These are phyloP conservation scores for Alternaria solani DNA, from an alignment of 2,329 filamentous ascomycete species.

Conservation along the genomic window DNA sequence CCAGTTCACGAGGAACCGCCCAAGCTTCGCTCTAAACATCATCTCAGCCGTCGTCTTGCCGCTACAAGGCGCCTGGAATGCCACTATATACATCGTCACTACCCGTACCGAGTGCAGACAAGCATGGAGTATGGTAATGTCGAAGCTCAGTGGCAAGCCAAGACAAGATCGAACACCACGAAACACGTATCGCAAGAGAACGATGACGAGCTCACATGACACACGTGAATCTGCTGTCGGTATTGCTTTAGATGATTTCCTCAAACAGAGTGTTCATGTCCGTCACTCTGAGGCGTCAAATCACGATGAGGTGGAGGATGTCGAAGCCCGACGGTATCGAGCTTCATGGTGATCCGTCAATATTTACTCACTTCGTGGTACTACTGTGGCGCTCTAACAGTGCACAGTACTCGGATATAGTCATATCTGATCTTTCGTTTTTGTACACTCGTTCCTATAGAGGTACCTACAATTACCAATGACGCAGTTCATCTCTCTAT, in stretches of 20 bases:
- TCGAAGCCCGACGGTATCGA: background rate
- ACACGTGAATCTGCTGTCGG: slow-evolving; percentile 16
- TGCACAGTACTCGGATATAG: background rate
- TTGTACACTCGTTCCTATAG: background rate
- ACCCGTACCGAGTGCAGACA: slow-evolving; percentile 40
- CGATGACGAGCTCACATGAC: slow-evolving; percentile 12
- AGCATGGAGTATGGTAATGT: slow-evolving; percentile 19
- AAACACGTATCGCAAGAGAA: slow-evolving; percentile 10
- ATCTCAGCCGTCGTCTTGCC: slow-evolving; percentile 78
- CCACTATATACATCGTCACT: slow-evolving; percentile 71
- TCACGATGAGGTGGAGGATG: background rate
- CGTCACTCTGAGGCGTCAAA: slow-evolving; percentile 3
- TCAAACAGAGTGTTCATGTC: slow-evolving; percentile 13
- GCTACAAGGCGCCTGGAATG: slow-evolving; percentile 86
- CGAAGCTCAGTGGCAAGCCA: slow-evolving; percentile 16
- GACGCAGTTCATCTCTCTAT: background rate
- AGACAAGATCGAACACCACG: slow-evolving; percentile 1
- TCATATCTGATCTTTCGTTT: background rate
- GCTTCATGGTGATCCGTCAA: slow-evolving; percentile 4
- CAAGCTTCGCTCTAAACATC: slow-evolving; percentile 68
- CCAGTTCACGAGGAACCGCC: slow-evolving; percentile 62
- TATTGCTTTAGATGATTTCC: slow-evolving; percentile 14
- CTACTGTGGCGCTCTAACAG: slow-evolving; percentile 5
- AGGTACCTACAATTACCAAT: background rate
- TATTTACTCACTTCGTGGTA: slow-evolving; percentile 9